These are phyloP conservation scores for Zasmidium citrigriseum DNA, from an alignment of 2,329 filamentous ascomycete genomes.

Conservation along the genomic window DNA sequence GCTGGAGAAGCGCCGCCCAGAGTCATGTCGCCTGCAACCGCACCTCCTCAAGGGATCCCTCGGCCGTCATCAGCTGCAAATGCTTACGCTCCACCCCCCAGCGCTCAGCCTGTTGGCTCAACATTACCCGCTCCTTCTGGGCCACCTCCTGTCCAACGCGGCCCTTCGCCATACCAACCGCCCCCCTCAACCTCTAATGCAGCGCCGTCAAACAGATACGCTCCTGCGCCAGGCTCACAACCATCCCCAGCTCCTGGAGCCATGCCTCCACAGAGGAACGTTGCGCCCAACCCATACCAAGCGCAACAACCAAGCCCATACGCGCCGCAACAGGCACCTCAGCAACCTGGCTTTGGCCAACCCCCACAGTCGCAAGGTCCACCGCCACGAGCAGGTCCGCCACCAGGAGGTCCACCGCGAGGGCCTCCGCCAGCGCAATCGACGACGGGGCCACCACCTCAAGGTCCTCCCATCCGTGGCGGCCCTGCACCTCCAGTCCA, in stretches of 20 bases:
- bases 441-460: conserved; percentile 42
- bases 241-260: conserved; percentile 40
- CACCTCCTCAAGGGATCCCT: conserved; percentile 50
- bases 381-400: conserved; percentile 36
- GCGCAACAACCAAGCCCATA: conserved; percentile 36
- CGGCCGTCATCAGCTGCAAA: conserved; percentile 58
- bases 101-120: conserved; percentile 42
- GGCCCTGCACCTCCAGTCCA: conserved; percentile 38
- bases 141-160: conserved; percentile 67
- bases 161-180: conserved; percentile 82
- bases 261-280: conserved; percentile 44
- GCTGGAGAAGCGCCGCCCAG: conserved; percentile 66
- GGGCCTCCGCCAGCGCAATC: conserved; percentile 45
- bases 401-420: conserved; percentile 40
- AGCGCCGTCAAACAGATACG: conserved; percentile 75
- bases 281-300: conserved; percentile 49
- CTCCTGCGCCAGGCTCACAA: conserved; percentile 63
- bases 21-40: conserved; percentile 69
- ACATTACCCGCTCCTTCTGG: conserved; percentile 50
- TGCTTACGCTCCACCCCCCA: conserved; percentile 64
- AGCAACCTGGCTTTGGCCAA: conserved; percentile 41
- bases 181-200: conserved; percentile 63
- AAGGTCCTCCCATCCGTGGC: conserved; percentile 35
- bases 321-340: conserved; percentile 41
- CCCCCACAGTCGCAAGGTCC: conserved; percentile 44